These are phyloP conservation scores for Tolypocladium sp. DNA, from an alignment of 2,329 filamentous ascomycete species.

Conservation along the genomic window DNA sequence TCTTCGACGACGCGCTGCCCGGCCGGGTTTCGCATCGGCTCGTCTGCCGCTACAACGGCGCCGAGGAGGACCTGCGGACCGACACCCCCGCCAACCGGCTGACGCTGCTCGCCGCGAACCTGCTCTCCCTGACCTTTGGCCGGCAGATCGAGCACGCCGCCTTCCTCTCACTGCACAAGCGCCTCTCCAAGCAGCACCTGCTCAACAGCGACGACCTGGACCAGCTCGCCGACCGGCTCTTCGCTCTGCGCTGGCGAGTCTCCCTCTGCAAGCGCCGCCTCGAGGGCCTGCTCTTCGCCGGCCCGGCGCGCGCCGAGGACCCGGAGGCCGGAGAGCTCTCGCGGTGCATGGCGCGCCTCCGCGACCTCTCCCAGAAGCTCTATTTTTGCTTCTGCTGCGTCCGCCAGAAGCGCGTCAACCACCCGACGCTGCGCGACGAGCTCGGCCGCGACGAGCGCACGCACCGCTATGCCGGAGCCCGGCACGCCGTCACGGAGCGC, in stretches of 20 bases:
- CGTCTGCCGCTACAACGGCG: neutral
- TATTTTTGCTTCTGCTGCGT: slow-evolving; percentile 1
- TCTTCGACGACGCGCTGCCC: neutral
- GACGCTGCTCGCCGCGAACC: neutral
- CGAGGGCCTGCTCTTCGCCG: neutral
- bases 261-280: neutral
- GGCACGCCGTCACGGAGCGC: neutral
- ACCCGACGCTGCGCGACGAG: neutral
- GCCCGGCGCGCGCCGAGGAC: too few relatives aligned
- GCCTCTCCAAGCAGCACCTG: neutral
- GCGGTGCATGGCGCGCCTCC: neutral
- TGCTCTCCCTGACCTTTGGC: neutral
- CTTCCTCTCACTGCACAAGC: neutral
- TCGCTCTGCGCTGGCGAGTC: neutral
- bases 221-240: neutral
- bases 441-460: neutral
- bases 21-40: neutral
- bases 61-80: neutral
- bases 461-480: neutral
- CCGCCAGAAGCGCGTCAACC: neutral
- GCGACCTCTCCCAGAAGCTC: neutral
- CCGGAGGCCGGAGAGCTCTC: neutral
- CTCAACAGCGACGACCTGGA: neutral
- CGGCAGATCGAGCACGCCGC: slow-evolving; percentile 1
- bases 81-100: neutral